A percentile compares a stretch with the other conserved stretches of the same genome.
Evolutionary conservation across 208 protist genomes (phyloP).

Genomic region (Spongospora subterranea): DNA sequence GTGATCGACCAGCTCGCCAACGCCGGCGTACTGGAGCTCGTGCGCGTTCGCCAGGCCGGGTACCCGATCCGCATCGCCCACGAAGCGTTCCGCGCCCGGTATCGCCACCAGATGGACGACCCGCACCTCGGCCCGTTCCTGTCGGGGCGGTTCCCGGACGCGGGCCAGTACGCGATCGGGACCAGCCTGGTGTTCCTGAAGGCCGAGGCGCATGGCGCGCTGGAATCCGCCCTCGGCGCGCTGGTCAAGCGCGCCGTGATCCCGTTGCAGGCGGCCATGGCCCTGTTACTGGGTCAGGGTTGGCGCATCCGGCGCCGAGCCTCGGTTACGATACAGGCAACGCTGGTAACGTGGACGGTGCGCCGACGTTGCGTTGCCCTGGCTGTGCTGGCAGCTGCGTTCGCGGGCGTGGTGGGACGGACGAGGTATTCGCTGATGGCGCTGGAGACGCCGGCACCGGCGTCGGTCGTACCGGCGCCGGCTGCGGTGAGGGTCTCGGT

Average conservation of each 20-base stretch:
- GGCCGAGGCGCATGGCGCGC: background rate
- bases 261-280: background rate
- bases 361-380: too few species aligned
- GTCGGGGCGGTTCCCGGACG: background rate
- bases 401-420: too few species aligned
- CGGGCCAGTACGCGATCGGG: background rate
- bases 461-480: background rate
- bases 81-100: background rate
- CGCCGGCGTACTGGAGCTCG: constrained; percentile 45
- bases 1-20: constrained; percentile 68
- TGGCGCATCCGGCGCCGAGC: background rate
- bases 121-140: background rate
- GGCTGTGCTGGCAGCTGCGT: too few species aligned
- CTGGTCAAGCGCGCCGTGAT: background rate
- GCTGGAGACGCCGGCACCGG: background rate
- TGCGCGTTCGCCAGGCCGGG: constrained; percentile 28
- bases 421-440: too few species aligned
- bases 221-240: background rate
- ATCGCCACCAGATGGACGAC: background rate
- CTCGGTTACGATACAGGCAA: background rate
- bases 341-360: background rate
- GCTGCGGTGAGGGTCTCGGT: background rate
- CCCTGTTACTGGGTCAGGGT: background rate
- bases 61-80: constrained; percentile 4
- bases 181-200: constrained; percentile 9